Conservation (phyloP, 768 basidiomycete genomes). For the Xanthoconium stramineum region DNA sequence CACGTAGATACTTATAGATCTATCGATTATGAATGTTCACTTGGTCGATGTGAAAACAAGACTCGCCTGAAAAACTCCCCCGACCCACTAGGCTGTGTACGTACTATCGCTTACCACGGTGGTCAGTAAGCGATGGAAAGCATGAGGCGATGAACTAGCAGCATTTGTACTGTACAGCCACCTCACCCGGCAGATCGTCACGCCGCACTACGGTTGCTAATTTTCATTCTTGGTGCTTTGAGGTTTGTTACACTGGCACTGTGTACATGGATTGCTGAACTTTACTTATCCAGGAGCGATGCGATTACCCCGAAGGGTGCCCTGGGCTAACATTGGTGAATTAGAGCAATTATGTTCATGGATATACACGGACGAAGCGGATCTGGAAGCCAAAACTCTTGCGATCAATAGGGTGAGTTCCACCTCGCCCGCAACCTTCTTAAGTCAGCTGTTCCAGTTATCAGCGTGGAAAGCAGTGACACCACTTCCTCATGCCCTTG, state of each 20-base stretch:
- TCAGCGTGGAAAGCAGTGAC: conserved; percentile 78
- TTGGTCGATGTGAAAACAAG: neutral
- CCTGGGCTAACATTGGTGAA: conserved; percentile 69
- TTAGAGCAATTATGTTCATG: conserved; percentile 73
- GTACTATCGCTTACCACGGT: too few species aligned
- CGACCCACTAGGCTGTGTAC: neutral
- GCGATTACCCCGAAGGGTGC: conserved; percentile 76
- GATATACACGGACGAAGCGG: conserved; percentile 67
- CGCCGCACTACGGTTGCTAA: neutral
- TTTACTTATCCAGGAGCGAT: conserved; percentile 33
- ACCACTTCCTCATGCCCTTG: conserved; percentile 77
- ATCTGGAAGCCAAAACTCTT: conserved; percentile 48
- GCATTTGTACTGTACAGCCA: neutral
- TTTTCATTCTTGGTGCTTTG: neutral
- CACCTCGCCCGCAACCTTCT: neutral
- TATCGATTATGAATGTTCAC: too few species aligned
- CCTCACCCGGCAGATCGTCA: neutral
- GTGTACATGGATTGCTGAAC: too few species aligned
- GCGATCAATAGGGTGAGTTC: conserved; percentile 64
- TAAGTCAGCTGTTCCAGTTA: conserved; percentile 43
- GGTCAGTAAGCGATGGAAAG: too few species aligned
- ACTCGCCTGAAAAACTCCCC: neutral
- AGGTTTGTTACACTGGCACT: neutral
- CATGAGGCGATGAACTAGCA: neutral
- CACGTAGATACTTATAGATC: too few species aligned